Evolutionary conservation across 164 flowering plant genomes (phyloP).

Genomic region (Magnolia kwangsiensis): DNA sequence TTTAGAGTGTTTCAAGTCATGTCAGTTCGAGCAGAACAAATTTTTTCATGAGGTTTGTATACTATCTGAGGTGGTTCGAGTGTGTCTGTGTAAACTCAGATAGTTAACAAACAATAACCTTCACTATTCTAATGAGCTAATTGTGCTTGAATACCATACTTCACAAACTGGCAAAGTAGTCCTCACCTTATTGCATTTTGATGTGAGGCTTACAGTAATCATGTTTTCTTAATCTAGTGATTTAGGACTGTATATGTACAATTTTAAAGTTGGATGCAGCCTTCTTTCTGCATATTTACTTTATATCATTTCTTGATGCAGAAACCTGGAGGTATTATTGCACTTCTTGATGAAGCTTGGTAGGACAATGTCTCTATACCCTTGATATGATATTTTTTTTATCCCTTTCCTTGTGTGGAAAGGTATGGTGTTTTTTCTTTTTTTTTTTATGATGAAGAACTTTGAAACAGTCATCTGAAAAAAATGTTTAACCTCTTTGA

Average conservation of each 20-base stretch:
- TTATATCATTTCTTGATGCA: slow-evolving; percentile 31
- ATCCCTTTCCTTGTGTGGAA: not conserved
- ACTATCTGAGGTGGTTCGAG: too few relatives aligned
- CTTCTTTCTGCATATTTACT: slow-evolving; percentile 1
- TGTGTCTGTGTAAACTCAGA: too few relatives aligned
- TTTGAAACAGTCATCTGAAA: not conserved
- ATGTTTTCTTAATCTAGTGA: not conserved
- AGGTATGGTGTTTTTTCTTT: not conserved
- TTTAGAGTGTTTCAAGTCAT: too few relatives aligned
- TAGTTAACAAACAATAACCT: not conserved
- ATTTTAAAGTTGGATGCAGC: not conserved
- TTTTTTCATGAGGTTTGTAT: too few relatives aligned
- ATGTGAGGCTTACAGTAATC: not conserved
- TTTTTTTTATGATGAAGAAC: too few relatives aligned
- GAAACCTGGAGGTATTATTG: slow-evolving; percentile 89
- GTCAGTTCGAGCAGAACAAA: too few relatives aligned
- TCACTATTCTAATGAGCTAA: not conserved
- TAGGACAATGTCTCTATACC: slow-evolving; percentile 22
- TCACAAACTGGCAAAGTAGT: not conserved
- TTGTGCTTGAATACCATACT: slow-evolving; percentile 1
- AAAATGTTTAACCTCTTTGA: not conserved
- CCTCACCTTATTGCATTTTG: not conserved
- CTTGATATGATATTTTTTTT: not conserved
- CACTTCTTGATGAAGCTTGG: slow-evolving; percentile 96
- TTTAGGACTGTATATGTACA: not conserved